Evolutionary conservation across 768 basidiomycete genomes (phyloP), one percentile per base, ranked within the genome.

Genomic region (Lactarius psammicola): DNA sequence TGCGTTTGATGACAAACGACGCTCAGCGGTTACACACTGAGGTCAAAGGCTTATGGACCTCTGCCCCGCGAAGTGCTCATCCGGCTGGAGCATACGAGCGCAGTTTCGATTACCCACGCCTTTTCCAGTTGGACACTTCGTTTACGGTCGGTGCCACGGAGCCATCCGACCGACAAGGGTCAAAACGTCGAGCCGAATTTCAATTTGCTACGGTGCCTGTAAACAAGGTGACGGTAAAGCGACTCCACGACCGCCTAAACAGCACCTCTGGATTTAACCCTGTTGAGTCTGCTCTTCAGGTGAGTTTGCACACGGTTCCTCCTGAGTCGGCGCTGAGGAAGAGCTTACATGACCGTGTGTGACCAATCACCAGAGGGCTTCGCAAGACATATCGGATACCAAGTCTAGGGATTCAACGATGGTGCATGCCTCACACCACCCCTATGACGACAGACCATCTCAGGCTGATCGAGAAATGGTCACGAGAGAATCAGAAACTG

Each of bases 61-160:
- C 66, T n/a, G 66, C 66, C 13, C 66, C 66, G 20, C 66, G 66
- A 55, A 67, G 66, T 63, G 66, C 66, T n/a, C 66, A 67, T 56
- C 66, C 66, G 23, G 26, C 34, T 34, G 66, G 51, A 34, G 23
- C 57, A 20, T 67, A 67, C 49, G 66, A 63, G 26, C 66, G 66
- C 28, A 28, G 66, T 30, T 40, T 59, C 57, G 58, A 59, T 23
- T 67, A 59, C 30, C 66, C 66, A 1, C 66, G 66, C 57, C 62
- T 67, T 13, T 63, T 67, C 23, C 66, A 63, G 26, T 49, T 63
- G 55, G 66, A 63, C 40, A 30, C 61, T 31, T 59, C 66, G 15
- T 46, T 34, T 36, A n/a, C 49, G 33, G 23, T 59, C 26, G 30
- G 38, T 34, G 65, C 30, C 56, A 66, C 54, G 40, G 61, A 59